A percentile compares a stretch with the other conserved stretches of the same genome.
These are phyloP conservation scores for Rubia balearica DNA, from an alignment of 305 asterid species.

Conservation along the genomic window DNA sequence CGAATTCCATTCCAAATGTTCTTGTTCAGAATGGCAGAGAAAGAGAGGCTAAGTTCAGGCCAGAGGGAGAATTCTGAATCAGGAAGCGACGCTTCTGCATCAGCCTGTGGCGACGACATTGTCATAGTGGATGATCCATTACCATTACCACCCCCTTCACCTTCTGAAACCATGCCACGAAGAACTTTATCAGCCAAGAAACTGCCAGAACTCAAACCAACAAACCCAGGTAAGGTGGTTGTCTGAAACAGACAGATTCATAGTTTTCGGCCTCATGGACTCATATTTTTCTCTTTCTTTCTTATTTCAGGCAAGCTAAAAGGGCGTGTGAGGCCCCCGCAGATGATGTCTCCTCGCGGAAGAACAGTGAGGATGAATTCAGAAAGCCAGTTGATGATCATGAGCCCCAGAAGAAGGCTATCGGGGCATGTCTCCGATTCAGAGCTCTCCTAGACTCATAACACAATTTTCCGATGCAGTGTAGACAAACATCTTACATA, in stretches of 20 bases:
- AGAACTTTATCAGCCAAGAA: constrained; percentile 40
- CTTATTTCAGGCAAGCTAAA: constrained; percentile 54
- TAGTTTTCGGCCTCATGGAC: not conserved
- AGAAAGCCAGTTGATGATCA: constrained; percentile 38
- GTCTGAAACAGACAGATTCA: not conserved
- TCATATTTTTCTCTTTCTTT: not conserved
- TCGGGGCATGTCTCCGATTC: constrained; percentile 80
- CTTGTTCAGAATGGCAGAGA: constrained; percentile 61
- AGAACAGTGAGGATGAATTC: constrained; percentile 56
- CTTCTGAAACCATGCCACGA: constrained; percentile 29
- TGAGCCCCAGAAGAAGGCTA: constrained; percentile 48
- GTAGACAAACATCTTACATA: too few species aligned
- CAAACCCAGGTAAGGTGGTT: constrained; percentile 43
- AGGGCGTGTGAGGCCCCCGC: constrained; percentile 68
- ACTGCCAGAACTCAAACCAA: constrained; percentile 33
- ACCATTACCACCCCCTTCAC: constrained; percentile 41
- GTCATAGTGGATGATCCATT: constrained; percentile 38
- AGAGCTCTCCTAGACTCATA: constrained; percentile 36
- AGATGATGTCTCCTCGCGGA: constrained; percentile 32
- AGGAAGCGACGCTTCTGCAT: constrained; percentile 75
- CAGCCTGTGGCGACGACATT: constrained; percentile 59
- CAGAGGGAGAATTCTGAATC: constrained; percentile 65
- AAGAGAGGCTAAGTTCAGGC: constrained; percentile 37
- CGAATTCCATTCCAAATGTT: constrained; percentile 76
- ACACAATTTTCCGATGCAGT: not conserved